A percentile compares a stretch with the other conserved stretches of the same genome.
These are phyloP conservation scores for Fusarium sp. DNA, from an alignment of 2,329 filamentous ascomycete genomes.

Conservation along the genomic window DNA sequence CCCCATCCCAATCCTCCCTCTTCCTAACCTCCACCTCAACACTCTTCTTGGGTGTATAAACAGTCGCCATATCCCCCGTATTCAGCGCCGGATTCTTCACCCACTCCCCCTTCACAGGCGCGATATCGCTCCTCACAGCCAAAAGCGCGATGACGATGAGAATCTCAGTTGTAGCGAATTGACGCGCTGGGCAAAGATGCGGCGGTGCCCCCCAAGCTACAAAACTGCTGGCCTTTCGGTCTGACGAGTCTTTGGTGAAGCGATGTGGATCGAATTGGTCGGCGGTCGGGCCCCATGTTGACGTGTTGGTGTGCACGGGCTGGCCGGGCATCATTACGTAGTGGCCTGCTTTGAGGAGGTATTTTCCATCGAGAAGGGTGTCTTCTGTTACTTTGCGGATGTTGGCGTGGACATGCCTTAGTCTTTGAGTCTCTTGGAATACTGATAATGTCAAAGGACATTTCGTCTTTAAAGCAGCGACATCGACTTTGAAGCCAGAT, in stretches of 20 bases:
- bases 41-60: slow-evolving; percentile 28
- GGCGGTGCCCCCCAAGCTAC: slow-evolving; percentile 43
- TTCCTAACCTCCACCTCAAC: slow-evolving; percentile 12
- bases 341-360: slow-evolving; percentile 49
- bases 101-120: not conserved
- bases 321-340: slow-evolving; percentile 48
- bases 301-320: slow-evolving; percentile 43
- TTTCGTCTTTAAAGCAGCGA: slow-evolving; percentile 23
- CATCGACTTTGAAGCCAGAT: slow-evolving; percentile 7
- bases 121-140: slow-evolving; percentile 2
- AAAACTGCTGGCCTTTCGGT: slow-evolving; percentile 42
- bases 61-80: slow-evolving; percentile 3
- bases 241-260: slow-evolving; percentile 3
- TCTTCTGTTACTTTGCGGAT: slow-evolving; percentile 46
- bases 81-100: slow-evolving; percentile 4
- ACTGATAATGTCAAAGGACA: slow-evolving; percentile 22
- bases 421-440: slow-evolving; percentile 23
- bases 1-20: slow-evolving; percentile 19
- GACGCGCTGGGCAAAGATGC: slow-evolving; percentile 43
- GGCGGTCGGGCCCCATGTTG: slow-evolving; percentile 47
- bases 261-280: slow-evolving; percentile 30
- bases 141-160: slow-evolving; percentile 34
- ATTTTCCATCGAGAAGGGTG: slow-evolving; percentile 45
- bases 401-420: slow-evolving; percentile 20
- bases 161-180: slow-evolving; percentile 44